Evolutionary conservation across 148 eudicot genomes (phyloP), one percentile per base, ranked within the genome.

Genomic region (Rhododendron williamsianum): DNA sequence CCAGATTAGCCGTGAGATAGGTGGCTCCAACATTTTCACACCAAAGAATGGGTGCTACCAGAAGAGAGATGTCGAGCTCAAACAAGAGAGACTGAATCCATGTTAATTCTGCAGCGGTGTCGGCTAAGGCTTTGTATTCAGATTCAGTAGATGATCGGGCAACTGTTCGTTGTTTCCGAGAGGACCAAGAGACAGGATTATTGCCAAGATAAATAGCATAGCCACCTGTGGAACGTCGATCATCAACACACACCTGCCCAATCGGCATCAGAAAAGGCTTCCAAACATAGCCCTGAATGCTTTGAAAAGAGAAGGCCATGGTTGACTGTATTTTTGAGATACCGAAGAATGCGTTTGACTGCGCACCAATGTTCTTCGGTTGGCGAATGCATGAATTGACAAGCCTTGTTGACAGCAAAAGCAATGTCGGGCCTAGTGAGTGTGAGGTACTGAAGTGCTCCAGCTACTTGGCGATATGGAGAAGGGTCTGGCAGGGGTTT

Each of bases 11-110:
- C 8, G 78, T 43, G 6, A 83, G 60, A 16, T 83, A 83, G 12
- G 58, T 43, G 9, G 85, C 85, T 0, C 33, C 73, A 27, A 83
- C 38, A 30, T 83, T 83, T 27, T 69, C 58, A 71, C 85, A 83
- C 48, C 27, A 83, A 0, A 83, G 60, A 4, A 7, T 72, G 45
- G 76, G 74, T 23, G 41, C 77, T 11, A 7, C 1, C 0, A 51
- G 35, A 0, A 69, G 35, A 12, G 51, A 4, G 3, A 83, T 45
- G 25, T 79, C 38, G 5, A 83, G 77, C 38, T 83, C 78, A 2
- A 19, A 25, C 9, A 71, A 54, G 0, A 83, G 43, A 0, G 46
- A 25, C 19, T 21, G 56, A 9, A 83, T 19, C 78, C 78, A 69
- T 2, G n/a, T 2, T 2, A 69, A 9, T 9, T 83, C 78, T 13